A percentile compares a stretch with the other conserved stretches of the same genome.
Evolutionary conservation across 2,329 filamentous ascomycete genomes (phyloP).

Genomic region (Diaporthe vexans): DNA sequence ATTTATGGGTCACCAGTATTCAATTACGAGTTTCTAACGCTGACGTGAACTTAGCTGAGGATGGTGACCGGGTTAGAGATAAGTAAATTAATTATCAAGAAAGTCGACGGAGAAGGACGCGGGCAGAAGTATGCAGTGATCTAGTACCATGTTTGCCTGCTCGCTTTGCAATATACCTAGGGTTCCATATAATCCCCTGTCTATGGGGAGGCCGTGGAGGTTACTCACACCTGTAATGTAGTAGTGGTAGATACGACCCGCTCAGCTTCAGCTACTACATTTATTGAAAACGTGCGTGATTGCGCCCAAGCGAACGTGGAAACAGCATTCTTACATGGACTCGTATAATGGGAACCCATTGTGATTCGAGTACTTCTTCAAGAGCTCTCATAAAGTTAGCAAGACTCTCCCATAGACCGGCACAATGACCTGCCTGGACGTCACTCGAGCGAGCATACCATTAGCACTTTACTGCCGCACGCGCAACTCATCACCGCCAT

Average conservation of each 20-base stretch:
- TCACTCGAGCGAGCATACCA: too few species aligned
- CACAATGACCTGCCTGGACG: too few species aligned
- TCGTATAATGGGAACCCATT: not conserved
- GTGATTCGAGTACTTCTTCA: not conserved
- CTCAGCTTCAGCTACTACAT: not conserved
- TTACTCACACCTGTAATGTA: not conserved
- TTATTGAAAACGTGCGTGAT: not conserved
- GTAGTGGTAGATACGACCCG: too few species aligned
- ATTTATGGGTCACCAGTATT: not conserved
- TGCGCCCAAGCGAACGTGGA: not conserved
- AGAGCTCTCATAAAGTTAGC: not conserved
- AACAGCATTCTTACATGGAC: not conserved
- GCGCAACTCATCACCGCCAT: not conserved
- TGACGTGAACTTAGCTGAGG: not conserved
- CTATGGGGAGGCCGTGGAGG: too few species aligned
- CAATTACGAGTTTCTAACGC: not conserved
- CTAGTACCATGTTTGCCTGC: not conserved
- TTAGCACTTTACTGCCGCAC: too few species aligned
- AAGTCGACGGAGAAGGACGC: not conserved
- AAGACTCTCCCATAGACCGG: not conserved
- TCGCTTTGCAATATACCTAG: too few species aligned
- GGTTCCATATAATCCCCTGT: too few species aligned
- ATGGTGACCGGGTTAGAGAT: conserved; percentile 28
- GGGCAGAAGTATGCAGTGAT: not conserved
- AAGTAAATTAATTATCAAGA: conserved; percentile 18